Evolutionary conservation across 2,329 filamentous ascomycete species (phyloP).

Genomic region (Fusarium algeriense): DNA sequence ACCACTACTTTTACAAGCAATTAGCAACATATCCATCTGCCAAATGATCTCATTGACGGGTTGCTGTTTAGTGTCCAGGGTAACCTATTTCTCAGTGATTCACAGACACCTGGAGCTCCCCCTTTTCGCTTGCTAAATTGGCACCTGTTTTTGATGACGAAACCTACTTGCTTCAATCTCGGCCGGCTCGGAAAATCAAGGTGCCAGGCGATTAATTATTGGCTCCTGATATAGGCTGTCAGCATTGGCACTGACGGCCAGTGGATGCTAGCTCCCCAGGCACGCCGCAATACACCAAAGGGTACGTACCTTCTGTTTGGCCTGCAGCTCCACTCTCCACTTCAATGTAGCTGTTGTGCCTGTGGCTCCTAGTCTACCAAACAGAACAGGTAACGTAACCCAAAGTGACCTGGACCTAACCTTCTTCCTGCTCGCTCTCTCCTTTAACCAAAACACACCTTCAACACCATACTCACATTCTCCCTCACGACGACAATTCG

Average conservation of each 20-base stretch:
- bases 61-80: neutral
- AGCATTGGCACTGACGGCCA: conserved; percentile 9
- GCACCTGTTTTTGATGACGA: conserved; percentile 30
- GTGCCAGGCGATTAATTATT: conserved; percentile 5
- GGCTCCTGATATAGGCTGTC: conserved; percentile 30
- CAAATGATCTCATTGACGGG: too few species aligned
- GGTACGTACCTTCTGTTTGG: conserved; percentile 27
- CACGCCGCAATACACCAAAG: neutral
- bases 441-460: conserved; percentile 46
- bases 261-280: conserved; percentile 21
- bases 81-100: neutral
- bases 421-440: conserved; percentile 37
- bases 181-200: conserved; percentile 37
- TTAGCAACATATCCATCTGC: too few species aligned
- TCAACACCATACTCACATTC: conserved; percentile 38
- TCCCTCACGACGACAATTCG: conserved; percentile 43
- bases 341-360: neutral
- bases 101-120: conserved; percentile 4
- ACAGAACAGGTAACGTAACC: conserved; percentile 53
- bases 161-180: conserved; percentile 33
- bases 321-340: conserved; percentile 25
- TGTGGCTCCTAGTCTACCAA: conserved; percentile 35
- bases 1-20: neutral
- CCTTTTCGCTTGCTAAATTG: conserved; percentile 33
- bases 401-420: conserved; percentile 42